A percentile compares a stretch with the other conserved stretches of the same genome.
These are phyloP conservation scores for Zygoascus hellenicus DNA, from an alignment of 1,139 yeast species.

Conservation along the genomic window DNA sequence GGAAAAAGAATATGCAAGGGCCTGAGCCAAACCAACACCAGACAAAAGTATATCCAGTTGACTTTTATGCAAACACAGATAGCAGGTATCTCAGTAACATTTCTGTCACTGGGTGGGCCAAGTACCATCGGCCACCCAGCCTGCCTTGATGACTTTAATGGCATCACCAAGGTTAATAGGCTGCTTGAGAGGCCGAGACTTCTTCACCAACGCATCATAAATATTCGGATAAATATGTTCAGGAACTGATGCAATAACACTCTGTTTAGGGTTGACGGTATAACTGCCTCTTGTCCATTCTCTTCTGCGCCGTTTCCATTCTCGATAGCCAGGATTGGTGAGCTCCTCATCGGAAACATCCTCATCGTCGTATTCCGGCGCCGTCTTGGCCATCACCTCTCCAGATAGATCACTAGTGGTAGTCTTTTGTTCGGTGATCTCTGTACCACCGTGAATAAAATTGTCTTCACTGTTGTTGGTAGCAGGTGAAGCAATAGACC, in stretches of 20 bases:
- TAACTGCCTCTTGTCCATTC: slow-evolving; percentile 26
- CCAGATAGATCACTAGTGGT: no score
- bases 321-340: slow-evolving; percentile 28
- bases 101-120: slow-evolving; percentile 30
- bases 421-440: no score
- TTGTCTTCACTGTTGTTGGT: background rate
- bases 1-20: no score
- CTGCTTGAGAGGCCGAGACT: slow-evolving; percentile 46
- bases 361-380: slow-evolving; percentile 8
- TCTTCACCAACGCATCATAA: slow-evolving; percentile 47
- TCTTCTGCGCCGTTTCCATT: slow-evolving; percentile 28
- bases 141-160: slow-evolving; percentile 49
- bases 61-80: no score
- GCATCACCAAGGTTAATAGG: slow-evolving; percentile 50
- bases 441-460: no score
- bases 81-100: no score
- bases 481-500: slow-evolving; percentile 2
- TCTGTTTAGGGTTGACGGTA: slow-evolving; percentile 13
- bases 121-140: slow-evolving; percentile 49
- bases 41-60: no score
- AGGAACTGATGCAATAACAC: slow-evolving; percentile 25
- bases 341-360: slow-evolving; percentile 26
- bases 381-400: background rate
- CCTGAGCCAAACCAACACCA: no score
- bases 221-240: slow-evolving; percentile 35